Evolutionary conservation across 2,329 filamentous ascomycete species (phyloP).

Genomic region (Elsinoe necatrix): DNA sequence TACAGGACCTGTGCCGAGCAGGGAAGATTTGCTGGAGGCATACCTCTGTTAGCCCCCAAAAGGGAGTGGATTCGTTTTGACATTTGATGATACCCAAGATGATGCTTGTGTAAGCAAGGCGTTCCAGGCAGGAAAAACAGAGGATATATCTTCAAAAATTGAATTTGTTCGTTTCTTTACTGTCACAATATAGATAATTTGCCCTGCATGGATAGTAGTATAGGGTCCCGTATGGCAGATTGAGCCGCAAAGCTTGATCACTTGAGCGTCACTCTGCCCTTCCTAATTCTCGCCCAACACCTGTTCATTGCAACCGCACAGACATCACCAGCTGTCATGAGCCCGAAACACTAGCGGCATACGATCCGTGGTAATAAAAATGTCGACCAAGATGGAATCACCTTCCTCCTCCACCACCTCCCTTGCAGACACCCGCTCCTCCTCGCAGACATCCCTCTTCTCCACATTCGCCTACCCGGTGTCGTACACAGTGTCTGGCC

Average conservation of each 20-base stretch:
- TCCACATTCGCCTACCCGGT: conserved; percentile 44
- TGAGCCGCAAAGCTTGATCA: conserved; percentile 12
- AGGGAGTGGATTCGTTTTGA: conserved; percentile 54
- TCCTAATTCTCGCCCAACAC: conserved; percentile 10
- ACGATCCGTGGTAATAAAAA: conserved; percentile 1
- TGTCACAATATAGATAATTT: background rate
- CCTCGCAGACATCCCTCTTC: conserved; percentile 22
- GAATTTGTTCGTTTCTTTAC: no score
- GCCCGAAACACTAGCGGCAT: conserved; percentile 10
- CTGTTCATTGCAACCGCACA: conserved; percentile 13
- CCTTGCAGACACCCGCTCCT: conserved; percentile 19
- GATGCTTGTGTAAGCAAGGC: background rate
- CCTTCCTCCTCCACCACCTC: conserved; percentile 23
- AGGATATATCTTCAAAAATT: no score
- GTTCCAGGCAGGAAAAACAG: background rate
- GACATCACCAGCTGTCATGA: conserved; percentile 11
- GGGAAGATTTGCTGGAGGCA: conserved; percentile 61
- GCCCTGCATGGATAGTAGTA: background rate
- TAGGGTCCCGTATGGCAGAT: background rate
- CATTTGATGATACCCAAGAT: background rate
- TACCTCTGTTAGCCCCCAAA: conserved; percentile 71
- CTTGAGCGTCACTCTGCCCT: conserved; percentile 1
- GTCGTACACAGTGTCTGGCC: conserved; percentile 39
- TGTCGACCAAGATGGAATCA: conserved; percentile 14
- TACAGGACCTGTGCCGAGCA: conserved; percentile 58